Evolutionary conservation across 352 stramenopile species (phyloP).

Genomic region (Phytophthora kernoviae): DNA sequence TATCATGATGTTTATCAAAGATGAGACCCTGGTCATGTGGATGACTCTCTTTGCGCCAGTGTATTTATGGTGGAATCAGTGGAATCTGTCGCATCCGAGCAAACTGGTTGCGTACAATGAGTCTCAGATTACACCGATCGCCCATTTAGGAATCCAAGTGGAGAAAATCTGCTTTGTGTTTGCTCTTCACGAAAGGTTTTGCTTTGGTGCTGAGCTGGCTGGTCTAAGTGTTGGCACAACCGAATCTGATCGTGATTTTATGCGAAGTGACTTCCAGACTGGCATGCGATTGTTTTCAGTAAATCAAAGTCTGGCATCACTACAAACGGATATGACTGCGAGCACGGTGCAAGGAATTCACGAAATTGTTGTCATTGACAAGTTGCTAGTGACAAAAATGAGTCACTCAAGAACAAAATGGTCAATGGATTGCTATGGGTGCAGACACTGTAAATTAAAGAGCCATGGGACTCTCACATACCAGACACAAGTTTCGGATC

Average conservation of each 20-base stretch:
- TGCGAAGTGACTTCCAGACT: slow-evolving; percentile 43
- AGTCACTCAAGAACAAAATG: slow-evolving; percentile 61
- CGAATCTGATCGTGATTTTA: slow-evolving; percentile 33
- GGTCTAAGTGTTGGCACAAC: slow-evolving; percentile 40
- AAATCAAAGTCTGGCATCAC: slow-evolving; percentile 24
- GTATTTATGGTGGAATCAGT: slow-evolving; percentile 87
- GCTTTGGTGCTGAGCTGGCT: slow-evolving; percentile 54
- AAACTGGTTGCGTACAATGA: slow-evolving; percentile 56
- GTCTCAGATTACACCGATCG: slow-evolving; percentile 67
- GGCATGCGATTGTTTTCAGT: slow-evolving; percentile 47
- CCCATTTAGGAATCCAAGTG: slow-evolving; percentile 55
- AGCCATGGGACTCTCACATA: slow-evolving; percentile 21
- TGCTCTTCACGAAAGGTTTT: slow-evolving; percentile 60
- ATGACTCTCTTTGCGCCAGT: slow-evolving; percentile 81
- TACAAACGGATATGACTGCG: slow-evolving; percentile 37
- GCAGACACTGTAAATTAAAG: slow-evolving; percentile 38
- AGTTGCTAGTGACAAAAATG: slow-evolving; percentile 39
- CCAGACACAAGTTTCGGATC: slow-evolving; percentile 22
- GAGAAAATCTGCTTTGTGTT: slow-evolving; percentile 59
- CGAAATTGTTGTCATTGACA: slow-evolving; percentile 47
- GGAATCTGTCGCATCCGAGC: slow-evolving; percentile 73
- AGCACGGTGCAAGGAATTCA: slow-evolving; percentile 31
- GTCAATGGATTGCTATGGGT: slow-evolving; percentile 51
- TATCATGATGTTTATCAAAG: slow-evolving; percentile 65
- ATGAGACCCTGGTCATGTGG: slow-evolving; percentile 79